Evolutionary conservation across 257 asterid species (phyloP), one percentile per base, ranked within the genome.

Genomic region (Capsicum baccatum): DNA sequence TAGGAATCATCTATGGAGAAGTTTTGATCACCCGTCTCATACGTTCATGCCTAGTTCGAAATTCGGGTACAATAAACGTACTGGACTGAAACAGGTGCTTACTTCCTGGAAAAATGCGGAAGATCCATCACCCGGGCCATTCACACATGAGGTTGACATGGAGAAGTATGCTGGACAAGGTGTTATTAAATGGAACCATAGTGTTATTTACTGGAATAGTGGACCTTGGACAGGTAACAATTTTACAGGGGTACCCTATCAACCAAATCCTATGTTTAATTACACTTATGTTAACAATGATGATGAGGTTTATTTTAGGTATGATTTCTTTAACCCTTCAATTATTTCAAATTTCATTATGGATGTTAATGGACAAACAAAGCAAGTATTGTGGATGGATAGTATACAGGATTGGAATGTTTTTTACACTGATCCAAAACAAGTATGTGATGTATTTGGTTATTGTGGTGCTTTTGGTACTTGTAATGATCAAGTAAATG

Each of bases 201-300:
- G 57, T 39, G 83, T 39, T 5, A 16, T 58, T 58, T 80, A 80
- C 11, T 80, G 83, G 83, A 80, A 26, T 0, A 80, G 83, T 44
- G 83, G 83, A 42, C 83, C 83, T 0, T 80, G 83, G 83, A 64
- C 69, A 57, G 83, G 83, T 4, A 57, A 50, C 21, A 64, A 57
- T 58, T 80, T 80, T 80, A 80, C 69, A 16, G 83, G 71, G 8
- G 42, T 80, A 39, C 73, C 83, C 8, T 58, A 80, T 11, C 56
- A 60, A 16, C 83, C 70, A 79, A 79, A 79, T 37, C 83, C 54
- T 35, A 42, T 59, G 56, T 80, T 58, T 15, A 60, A 60, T 44
- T 80, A 39, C 56, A 80, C 57, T 19, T 80, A 80, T 44, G 83
- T 80, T 50, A n/a, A 60, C n/a, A 80, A 80, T 80, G 83, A 42